Evolutionary conservation across 805 yeast species (phyloP).

Genomic region (Naumovozyma dairenensis): DNA sequence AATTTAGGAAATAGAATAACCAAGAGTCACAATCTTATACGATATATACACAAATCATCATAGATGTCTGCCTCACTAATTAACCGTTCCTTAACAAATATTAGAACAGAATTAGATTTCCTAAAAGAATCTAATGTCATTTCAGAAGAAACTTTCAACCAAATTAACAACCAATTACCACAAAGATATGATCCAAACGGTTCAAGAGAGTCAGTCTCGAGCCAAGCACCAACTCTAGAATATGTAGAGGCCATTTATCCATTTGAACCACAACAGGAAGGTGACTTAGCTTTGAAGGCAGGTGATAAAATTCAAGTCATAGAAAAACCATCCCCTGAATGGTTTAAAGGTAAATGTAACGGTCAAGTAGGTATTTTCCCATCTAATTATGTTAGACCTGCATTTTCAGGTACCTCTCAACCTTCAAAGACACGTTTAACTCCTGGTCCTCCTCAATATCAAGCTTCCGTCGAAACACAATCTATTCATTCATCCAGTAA

Average conservation of each 20-base stretch:
- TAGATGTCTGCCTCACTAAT: slow-evolving; percentile 45
- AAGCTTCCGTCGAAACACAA: neutral
- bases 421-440: slow-evolving; percentile 4
- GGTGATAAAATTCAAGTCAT: slow-evolving; percentile 65
- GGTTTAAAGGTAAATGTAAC: slow-evolving; percentile 78
- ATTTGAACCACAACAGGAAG: slow-evolving; percentile 63
- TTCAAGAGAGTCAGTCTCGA: too few relatives aligned
- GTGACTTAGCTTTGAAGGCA: slow-evolving; percentile 52
- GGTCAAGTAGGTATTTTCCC: slow-evolving; percentile 78
- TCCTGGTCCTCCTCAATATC: slow-evolving; percentile 4
- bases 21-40: too few relatives aligned
- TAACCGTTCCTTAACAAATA: slow-evolving; percentile 68
- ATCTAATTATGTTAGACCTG: slow-evolving; percentile 60
- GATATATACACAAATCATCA: neutral
- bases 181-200: slow-evolving; percentile 35
- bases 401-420: neutral
- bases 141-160: slow-evolving; percentile 42
- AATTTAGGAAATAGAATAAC: too few relatives aligned
- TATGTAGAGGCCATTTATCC: slow-evolving; percentile 64
- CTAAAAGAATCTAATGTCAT: slow-evolving; percentile 66
- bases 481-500: neutral
- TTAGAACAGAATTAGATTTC: slow-evolving; percentile 74
- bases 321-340: slow-evolving; percentile 70
- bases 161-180: slow-evolving; percentile 47
- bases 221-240: slow-evolving; percentile 19